Base-by-base conservation (phyloP, 305 asterid genomes). In the Nicotiana rustica region DNA sequence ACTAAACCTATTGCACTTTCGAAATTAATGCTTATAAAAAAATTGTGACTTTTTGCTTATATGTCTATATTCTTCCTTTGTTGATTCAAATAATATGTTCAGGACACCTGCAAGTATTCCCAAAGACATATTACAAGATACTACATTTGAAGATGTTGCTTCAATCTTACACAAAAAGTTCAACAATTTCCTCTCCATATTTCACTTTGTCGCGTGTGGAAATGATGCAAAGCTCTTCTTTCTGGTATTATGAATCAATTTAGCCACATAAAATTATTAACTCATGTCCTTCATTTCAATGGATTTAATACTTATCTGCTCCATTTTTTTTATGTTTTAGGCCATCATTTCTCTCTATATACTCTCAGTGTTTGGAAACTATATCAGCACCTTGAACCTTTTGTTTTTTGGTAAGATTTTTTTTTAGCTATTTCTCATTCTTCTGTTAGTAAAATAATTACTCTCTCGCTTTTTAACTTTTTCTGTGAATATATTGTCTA, bases 91-190 rank as follows among this genome's bases (percentile, higher is more conserved):
- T 52, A 14, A 7, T 17, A 75, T 57, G 78, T 84, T n/a, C 87
- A 91, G 93, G 93, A 61, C 81, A 49, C 91, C 92, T 55, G 92
- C 95, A 4, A 84, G 71, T 10, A 84, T 90, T 31, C 91, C 89
- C 4, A 82, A 73, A 52, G 79, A 86, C 55, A 66, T 86, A 33
- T 71, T 85, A 60, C 82, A 81, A 19, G 93, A 89, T 44, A 82
- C 92, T 10, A 75, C 86, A 78, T 85, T 86, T 55, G 85, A 49
- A 65, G 86, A 84, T 47, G 80, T 83, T 41, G 91, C 86, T 66
- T 71, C 85, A 61, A 83, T 49, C 29, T n/a, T 86, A 10, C 92
- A 88, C 84, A 71, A 47, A 29, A 90, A 85, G 79, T 68, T 88
- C 35, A 91, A 89, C 73, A 0, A 84, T 19, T 66, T 83, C 36